Percentiles rank a stretch among this genome's conserved stretches.
These are phyloP conservation scores for Cutaneotrichosporon arboriforme DNA, from an alignment of 1,284 basidiomycete species.

Conservation along the genomic window DNA sequence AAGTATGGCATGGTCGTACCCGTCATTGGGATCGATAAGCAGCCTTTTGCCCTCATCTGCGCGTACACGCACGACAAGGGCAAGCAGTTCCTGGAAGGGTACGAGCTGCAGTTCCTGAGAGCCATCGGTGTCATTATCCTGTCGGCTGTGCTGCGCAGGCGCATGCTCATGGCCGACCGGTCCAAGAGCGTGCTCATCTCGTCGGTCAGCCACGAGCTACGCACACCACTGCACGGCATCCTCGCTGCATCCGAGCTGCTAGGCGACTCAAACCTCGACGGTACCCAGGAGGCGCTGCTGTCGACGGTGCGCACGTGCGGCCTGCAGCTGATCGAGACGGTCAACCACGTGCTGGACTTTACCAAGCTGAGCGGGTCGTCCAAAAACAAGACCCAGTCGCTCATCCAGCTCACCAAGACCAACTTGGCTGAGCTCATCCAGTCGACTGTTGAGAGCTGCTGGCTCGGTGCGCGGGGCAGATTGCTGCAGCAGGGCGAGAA, in stretches of 20 bases:
- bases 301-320: constrained; percentile 52
- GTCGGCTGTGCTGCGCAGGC: constrained; percentile 82
- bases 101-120: constrained; percentile 84
- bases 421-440: constrained; percentile 87
- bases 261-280: constrained; percentile 71
- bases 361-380: constrained; percentile 88
- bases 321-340: constrained; percentile 55
- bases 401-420: constrained; percentile 64
- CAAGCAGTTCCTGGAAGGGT: constrained; percentile 79
- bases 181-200: constrained; percentile 44
- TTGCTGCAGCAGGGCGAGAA: constrained; percentile 53
- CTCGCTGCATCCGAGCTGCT: constrained; percentile 85
- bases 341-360: constrained; percentile 95
- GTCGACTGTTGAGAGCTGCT: constrained; percentile 90
- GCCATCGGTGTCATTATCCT: constrained; percentile 88
- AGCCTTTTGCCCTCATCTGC: constrained; percentile 85
- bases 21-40: constrained; percentile 88
- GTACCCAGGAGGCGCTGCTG: constrained; percentile 78
- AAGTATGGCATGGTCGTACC: constrained; percentile 85
- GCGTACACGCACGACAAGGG: constrained; percentile 76
- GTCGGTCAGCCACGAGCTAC: constrained; percentile 89
- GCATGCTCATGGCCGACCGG: constrained; percentile 92
- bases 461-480: constrained; percentile 84
- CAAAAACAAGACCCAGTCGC: constrained; percentile 50
- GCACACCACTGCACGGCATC: constrained; percentile 85